phyloP scores from a whole-genome alignment of 2,329 filamentous ascomycete genomes.

The Sordariomycetes sp. region DNA sequence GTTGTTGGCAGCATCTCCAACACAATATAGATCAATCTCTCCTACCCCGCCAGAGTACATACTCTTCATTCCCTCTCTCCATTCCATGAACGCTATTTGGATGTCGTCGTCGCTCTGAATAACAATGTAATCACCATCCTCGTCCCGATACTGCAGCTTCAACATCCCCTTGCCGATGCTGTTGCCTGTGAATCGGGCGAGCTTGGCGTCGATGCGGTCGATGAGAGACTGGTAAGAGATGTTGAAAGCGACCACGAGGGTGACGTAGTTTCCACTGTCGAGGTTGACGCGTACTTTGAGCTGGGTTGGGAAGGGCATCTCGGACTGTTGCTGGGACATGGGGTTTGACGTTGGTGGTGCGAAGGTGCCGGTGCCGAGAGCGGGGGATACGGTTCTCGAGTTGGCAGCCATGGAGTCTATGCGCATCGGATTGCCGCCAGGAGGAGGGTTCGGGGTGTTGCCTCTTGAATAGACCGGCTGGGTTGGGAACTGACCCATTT shows the following conservation, averaged over 20 bases:
- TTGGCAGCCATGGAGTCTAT: slow-evolving; percentile 28
- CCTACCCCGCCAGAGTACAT: slow-evolving; percentile 62
- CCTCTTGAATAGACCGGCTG: slow-evolving; percentile 45
- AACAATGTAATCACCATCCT: slow-evolving; percentile 85
- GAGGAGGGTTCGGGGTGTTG: slow-evolving; percentile 27
- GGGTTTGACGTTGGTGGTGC: slow-evolving; percentile 16
- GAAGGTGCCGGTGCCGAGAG: slow-evolving; percentile 25
- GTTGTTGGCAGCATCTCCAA: slow-evolving; percentile 37
- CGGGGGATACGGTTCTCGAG: slow-evolving; percentile 36
- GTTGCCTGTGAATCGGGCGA: slow-evolving; percentile 75
- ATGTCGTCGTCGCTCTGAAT: slow-evolving; percentile 96
- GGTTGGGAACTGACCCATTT: slow-evolving; percentile 45
- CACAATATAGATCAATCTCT: slow-evolving; percentile 83
- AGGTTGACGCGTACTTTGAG: slow-evolving; percentile 95
- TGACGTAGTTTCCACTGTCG: slow-evolving; percentile 77
- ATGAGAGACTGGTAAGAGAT: slow-evolving; percentile 91
- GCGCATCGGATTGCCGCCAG: slow-evolving; percentile 23
- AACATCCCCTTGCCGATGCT: slow-evolving; percentile 76
- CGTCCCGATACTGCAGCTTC: slow-evolving; percentile 82
- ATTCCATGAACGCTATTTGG: slow-evolving; percentile 89
- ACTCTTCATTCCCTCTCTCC: slow-evolving; percentile 61
- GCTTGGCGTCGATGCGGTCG: slow-evolving; percentile 92
- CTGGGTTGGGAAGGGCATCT: slow-evolving; percentile 58
- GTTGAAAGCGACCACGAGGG: slow-evolving; percentile 90
- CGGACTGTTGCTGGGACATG: slow-evolving; percentile 30